phyloP scores from a whole-genome alignment of 1,284 basidiomycete species.

The Rhodotorula mucilaginosa region DNA sequence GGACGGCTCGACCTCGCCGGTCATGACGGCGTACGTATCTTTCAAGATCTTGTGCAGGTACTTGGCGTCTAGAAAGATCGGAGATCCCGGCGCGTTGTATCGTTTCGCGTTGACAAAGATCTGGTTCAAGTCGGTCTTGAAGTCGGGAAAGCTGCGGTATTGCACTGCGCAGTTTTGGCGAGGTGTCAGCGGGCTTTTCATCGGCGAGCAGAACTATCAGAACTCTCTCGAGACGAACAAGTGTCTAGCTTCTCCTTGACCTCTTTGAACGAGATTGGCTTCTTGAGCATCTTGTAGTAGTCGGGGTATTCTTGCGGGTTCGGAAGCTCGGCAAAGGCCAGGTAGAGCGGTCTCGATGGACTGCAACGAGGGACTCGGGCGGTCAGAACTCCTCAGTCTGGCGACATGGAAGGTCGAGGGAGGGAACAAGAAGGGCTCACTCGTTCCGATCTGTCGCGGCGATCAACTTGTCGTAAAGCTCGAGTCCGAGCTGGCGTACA shows the following conservation, averaged over 20 bases:
- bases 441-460: conserved; percentile 9
- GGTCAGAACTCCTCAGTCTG: not conserved
- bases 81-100: conserved; percentile 40
- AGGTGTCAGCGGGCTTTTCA: not conserved
- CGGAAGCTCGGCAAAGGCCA: conserved; percentile 41
- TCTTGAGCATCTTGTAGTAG: conserved; percentile 43
- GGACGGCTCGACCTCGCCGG: conserved; percentile 23
- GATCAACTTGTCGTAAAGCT: conserved; percentile 27
- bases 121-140: conserved; percentile 41
- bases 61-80: conserved; percentile 42
- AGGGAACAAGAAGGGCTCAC: not conserved
- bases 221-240: conserved; percentile 5
- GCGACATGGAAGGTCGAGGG: not conserved
- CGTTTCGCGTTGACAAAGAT: conserved; percentile 44
- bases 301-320: conserved; percentile 36
- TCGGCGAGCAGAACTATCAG: not conserved
- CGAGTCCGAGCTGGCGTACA: conserved; percentile 9
- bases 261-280: conserved; percentile 37
- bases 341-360: conserved; percentile 8
- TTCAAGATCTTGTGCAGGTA: conserved; percentile 34
- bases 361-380: not conserved
- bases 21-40: conserved; percentile 26
- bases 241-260: conserved; percentile 34
- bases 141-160: conserved; percentile 36
- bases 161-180: not conserved